Conservation (phyloP, 2,329 filamentous ascomycete genomes). For the Diaporthe vexans region DNA sequence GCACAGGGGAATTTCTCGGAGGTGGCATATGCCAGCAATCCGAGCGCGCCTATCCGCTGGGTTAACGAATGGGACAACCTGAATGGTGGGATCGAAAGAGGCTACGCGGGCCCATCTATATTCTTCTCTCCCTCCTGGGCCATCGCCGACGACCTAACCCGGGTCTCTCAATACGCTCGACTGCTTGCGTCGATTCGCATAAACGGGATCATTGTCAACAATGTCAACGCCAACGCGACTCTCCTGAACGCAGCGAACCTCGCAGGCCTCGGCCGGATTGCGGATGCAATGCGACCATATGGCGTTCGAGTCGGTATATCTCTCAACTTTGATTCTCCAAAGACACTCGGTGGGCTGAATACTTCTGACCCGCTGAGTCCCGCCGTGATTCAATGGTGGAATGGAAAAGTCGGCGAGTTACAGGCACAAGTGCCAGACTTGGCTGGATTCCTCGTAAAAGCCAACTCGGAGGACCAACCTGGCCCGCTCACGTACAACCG, state of each 20-base stretch:
- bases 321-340: constrained; percentile 77
- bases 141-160: constrained; percentile 67
- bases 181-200: constrained; percentile 76
- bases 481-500: constrained; percentile 79
- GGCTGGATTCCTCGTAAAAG: constrained; percentile 78
- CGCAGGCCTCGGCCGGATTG: constrained; percentile 72
- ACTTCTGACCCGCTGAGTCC: constrained; percentile 77
- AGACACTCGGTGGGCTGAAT: constrained; percentile 58
- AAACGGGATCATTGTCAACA: constrained; percentile 78
- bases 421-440: constrained; percentile 76
- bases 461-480: constrained; percentile 79
- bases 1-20: constrained; percentile 69
- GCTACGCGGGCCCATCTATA: constrained; percentile 77
- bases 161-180: constrained; percentile 73
- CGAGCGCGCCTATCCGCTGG: constrained; percentile 75
- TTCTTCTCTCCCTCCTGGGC: constrained; percentile 72
- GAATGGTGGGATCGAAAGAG: constrained; percentile 76
- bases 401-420: constrained; percentile 68
- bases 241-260: constrained; percentile 70
- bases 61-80: constrained; percentile 82
- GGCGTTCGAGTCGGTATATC: constrained; percentile 76
- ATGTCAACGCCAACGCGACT: constrained; percentile 77
- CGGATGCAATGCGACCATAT: constrained; percentile 76
- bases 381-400: constrained; percentile 74
- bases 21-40: constrained; percentile 65